phyloP scores from a whole-genome alignment of 768 basidiomycete genomes.

The Russula vinacea region DNA sequence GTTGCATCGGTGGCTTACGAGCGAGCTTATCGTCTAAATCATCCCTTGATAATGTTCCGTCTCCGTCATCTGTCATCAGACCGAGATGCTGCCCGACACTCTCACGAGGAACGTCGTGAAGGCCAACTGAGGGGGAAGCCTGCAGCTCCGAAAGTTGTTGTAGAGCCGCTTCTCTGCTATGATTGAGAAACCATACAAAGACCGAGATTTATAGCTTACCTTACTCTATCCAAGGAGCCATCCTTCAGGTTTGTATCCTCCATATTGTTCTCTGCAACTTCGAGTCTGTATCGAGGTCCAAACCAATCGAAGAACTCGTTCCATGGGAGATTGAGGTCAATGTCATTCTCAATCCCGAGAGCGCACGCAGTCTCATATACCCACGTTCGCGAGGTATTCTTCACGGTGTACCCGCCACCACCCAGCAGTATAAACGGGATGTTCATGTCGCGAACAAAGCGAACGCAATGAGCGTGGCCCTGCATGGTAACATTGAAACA shows the following conservation, averaged over 20 bases:
- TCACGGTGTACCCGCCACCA: conserved; percentile 95
- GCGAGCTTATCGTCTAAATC: conserved; percentile 68
- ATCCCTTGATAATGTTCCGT: conserved; percentile 46
- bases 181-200: conserved; percentile 42
- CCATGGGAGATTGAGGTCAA: conserved; percentile 78
- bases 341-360: conserved; percentile 76
- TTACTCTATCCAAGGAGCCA: conserved; percentile 73
- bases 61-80: conserved; percentile 49
- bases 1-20: conserved; percentile 50
- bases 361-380: conserved; percentile 96
- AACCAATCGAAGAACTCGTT: conserved; percentile 97
- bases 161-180: conserved; percentile 48
- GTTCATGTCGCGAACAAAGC: conserved; percentile 77
- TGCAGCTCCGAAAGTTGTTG: conserved; percentile 57
- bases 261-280: conserved; percentile 91
- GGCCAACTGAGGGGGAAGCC: conserved; percentile 78
- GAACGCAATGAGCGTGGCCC: conserved; percentile 89
- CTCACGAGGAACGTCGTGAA: conserved; percentile 79
- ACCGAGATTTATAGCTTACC: conserved; percentile 41
- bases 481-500: conserved; percentile 96
- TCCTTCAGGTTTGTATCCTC: conserved; percentile 87
- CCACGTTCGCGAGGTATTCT: conserved; percentile 94
- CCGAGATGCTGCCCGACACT: conserved; percentile 63
- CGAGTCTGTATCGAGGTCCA: conserved; percentile 89
- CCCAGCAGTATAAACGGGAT: conserved; percentile 89